Percentiles rank a stretch among this genome's conserved stretches.
Conservation (phyloP, 2,329 filamentous ascomycete genomes). For the Sarocladiaceae sp. region DNA sequence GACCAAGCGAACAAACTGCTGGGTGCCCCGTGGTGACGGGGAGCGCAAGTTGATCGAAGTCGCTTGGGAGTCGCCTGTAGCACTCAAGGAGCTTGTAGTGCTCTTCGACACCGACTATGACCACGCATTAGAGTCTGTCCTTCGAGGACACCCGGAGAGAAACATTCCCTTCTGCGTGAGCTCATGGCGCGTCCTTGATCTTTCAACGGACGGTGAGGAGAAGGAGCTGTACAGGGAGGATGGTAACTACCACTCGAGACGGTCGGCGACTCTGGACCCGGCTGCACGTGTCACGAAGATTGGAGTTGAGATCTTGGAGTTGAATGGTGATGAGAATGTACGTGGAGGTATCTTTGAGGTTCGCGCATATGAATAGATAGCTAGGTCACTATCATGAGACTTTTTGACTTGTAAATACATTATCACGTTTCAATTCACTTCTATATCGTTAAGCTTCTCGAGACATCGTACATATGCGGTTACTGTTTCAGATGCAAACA, state of each 20-base stretch:
- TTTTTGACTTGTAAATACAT: not conserved
- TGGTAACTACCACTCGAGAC: constrained; percentile 17
- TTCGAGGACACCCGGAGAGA: constrained; percentile 20
- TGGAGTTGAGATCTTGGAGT: constrained; percentile 18
- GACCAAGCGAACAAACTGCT: constrained; percentile 20
- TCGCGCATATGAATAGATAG: constrained; percentile 18
- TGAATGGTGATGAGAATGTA: constrained; percentile 18
- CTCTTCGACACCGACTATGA: constrained; percentile 22
- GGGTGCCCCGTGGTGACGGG: constrained; percentile 13
- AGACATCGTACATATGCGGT: too few relatives aligned
- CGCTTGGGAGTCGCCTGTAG: constrained; percentile 14
- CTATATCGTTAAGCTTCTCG: too few relatives aligned
- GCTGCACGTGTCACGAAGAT: constrained; percentile 10
- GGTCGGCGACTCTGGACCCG: constrained; percentile 14
- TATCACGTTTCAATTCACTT: too few relatives aligned
- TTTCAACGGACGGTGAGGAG: constrained; percentile 14
- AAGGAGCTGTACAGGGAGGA: constrained; percentile 16
- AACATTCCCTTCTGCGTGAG: constrained; percentile 20
- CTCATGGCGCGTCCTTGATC: constrained; percentile 18
- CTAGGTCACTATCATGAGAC: not conserved
- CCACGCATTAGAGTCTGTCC: constrained; percentile 20
- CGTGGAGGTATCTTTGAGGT: constrained; percentile 20
- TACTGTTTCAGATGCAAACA: too few relatives aligned
- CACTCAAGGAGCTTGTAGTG: constrained; percentile 15
- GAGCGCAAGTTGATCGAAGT: constrained; percentile 12